Evolutionary conservation across 495 filamentous ascomycete species (phyloP), one percentile per base, ranked within the genome.

Genomic region (Chaetomium cochliodes): DNA sequence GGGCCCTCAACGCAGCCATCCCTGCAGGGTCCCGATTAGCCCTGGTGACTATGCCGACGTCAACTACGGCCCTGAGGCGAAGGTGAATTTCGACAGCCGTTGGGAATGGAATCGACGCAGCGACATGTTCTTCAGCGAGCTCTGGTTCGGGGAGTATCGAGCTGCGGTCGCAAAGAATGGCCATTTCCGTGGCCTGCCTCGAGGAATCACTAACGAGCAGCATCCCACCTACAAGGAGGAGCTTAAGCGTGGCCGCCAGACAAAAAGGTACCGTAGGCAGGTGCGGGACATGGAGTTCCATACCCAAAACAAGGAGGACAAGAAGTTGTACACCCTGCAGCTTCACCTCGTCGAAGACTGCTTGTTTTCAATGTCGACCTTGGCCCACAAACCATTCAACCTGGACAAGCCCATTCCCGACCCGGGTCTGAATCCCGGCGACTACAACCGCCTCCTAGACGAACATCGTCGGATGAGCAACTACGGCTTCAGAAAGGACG

Each of bases 1-100:
- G 0, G 70, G 70, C 0, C 70, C 70, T 7, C 70, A 72, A 18
- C 37, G 51, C 1, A 18, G 42, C 22, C 46, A 72, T 9, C 68
- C 67, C 9, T 65, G 44, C 50, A 33, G 25, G 16, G 2, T 16
- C 4, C 33, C 25, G 0, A 15, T 61, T 3, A 8, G 3, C 15
- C 18, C 42, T 15, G 13, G 41, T 18, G 13, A 44, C 18, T 33
- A 57, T 28, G 1, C 12, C 25, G 5, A 47, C 2, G 9, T 46
- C 6, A 8, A 41, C 5, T 42, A 50, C 53, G 56, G 47, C 12
- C 15, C 33, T 33, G 33, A 54, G 65, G 41, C 9, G 2, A 23
- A 30, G 44, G 22, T 28, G 33, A 26, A 39, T 20, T 63, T 57
- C 44, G 13, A 18, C 0, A 11, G 7, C 18, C 33, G 47, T 18